Conservation (phyloP, 768 basidiomycete genomes). For the Rhizopogon salebrosus region DNA sequence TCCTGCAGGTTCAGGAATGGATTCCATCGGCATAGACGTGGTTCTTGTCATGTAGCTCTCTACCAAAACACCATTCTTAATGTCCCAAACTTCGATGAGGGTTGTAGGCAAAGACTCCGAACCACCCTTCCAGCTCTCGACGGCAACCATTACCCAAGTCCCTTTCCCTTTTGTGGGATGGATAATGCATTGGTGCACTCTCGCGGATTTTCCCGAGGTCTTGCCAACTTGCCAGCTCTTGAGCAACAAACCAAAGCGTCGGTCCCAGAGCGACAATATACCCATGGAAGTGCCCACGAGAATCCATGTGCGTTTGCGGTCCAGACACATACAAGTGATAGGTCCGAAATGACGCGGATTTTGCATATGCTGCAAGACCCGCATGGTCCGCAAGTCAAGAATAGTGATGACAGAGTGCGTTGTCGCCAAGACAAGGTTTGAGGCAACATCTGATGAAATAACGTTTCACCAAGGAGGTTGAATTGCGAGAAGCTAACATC, state of each 20-base stretch:
- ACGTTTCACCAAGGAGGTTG: not conserved
- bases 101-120: conserved; percentile 37
- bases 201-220: conserved; percentile 44
- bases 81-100: conserved; percentile 88
- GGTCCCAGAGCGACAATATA: conserved; percentile 88
- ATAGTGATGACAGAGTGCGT: conserved; percentile 71
- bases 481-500: conserved; percentile 6
- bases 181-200: conserved; percentile 69
- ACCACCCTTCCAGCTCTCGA: conserved; percentile 45
- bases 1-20: conserved; percentile 49
- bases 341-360: conserved; percentile 85
- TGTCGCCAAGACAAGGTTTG: conserved; percentile 82
- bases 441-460: conserved; percentile 52
- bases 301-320: conserved; percentile 83
- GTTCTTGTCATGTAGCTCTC: conserved; percentile 71
- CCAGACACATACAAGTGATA: conserved; percentile 80
- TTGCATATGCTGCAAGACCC: conserved; percentile 66
- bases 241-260: conserved; percentile 85
- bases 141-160: conserved; percentile 84
- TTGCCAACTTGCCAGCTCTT: conserved; percentile 81
- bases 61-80: conserved; percentile 74
- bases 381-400: conserved; percentile 84
- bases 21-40: conserved; percentile 38
- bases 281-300: conserved; percentile 85
- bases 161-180: conserved; percentile 88